A percentile compares a stretch with the other conserved stretches of the same genome.
phyloP scores from a whole-genome alignment of 176 grass and related monocot genomes.

The Aechmea fasciata region DNA sequence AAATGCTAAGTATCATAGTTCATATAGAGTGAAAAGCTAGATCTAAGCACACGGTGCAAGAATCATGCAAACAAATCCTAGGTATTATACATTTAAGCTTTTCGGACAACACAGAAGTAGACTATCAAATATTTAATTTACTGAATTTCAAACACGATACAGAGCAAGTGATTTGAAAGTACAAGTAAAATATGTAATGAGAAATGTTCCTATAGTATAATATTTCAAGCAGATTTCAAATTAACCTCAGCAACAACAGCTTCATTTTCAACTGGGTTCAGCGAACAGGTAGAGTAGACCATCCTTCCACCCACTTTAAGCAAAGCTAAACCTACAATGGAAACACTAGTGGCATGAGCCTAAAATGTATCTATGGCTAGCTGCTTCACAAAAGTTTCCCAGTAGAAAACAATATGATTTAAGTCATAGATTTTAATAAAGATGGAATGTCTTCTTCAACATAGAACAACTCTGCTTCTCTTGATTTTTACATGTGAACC shows the following conservation, averaged over 20 bases:
- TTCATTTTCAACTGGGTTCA: slow-evolving; percentile 99
- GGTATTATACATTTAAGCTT: too few species aligned
- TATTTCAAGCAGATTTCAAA: slow-evolving; percentile 16
- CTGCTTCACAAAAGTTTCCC: not conserved
- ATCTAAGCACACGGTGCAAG: too few species aligned
- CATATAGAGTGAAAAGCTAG: too few species aligned
- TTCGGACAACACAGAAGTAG: too few species aligned
- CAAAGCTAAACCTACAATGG: slow-evolving; percentile 63
- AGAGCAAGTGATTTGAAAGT: too few species aligned
- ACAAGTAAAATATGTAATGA: not conserved
- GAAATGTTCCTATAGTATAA: not conserved
- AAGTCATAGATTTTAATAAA: not conserved
- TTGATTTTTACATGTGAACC: too few species aligned
- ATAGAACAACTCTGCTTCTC: too few species aligned
- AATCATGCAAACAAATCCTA: too few species aligned
- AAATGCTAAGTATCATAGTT: too few species aligned
- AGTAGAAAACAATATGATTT: not conserved
- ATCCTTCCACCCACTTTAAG: slow-evolving; percentile 89
- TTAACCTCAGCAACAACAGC: slow-evolving; percentile 80
- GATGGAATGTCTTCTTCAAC: too few species aligned
- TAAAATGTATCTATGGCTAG: slow-evolving; percentile 1
- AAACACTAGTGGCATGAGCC: not conserved
- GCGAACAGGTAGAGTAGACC: slow-evolving; percentile 95
- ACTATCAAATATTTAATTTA: too few species aligned
- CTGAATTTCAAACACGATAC: too few species aligned